Conservation (phyloP, 1,284 basidiomycete genomes). For the Coniophora puteana region DNA sequence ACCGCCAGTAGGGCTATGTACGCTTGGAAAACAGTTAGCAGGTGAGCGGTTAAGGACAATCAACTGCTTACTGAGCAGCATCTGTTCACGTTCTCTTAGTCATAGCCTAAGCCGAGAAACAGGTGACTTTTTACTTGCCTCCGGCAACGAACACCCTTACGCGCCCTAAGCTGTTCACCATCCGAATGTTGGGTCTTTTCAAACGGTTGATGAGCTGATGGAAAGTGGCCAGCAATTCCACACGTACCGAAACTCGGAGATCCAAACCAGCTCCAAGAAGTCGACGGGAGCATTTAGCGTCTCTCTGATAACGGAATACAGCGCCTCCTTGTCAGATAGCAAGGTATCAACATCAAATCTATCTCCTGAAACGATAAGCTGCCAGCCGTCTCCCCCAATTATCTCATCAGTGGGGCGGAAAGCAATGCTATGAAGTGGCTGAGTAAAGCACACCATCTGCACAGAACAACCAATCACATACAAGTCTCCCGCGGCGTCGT, state of each 20-base stretch:
- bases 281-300: constrained; percentile 12
- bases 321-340: background rate
- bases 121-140: constrained; percentile 23
- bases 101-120: background rate
- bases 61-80: constrained; percentile 20
- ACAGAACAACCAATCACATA: constrained; percentile 22
- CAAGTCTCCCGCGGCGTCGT: constrained; percentile 28
- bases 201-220: background rate
- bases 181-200: constrained; percentile 37
- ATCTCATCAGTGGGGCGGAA: constrained; percentile 13
- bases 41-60: background rate
- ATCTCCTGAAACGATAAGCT: background rate
- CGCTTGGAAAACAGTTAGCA: background rate
- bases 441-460: constrained; percentile 5
- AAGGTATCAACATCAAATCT: background rate
- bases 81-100: constrained; percentile 9
- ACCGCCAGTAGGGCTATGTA: constrained; percentile 22
- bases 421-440: constrained; percentile 4
- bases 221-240: background rate
- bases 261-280: constrained; percentile 14
- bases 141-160: constrained; percentile 35
- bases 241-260: constrained; percentile 22
- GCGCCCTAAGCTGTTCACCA: constrained; percentile 31
- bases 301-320: constrained; percentile 10
- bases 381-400: constrained; percentile 7